Base-by-base conservation (phyloP, 176 grass and related monocot genomes). In the bread wheat (Triticum aestivum) region DNA sequence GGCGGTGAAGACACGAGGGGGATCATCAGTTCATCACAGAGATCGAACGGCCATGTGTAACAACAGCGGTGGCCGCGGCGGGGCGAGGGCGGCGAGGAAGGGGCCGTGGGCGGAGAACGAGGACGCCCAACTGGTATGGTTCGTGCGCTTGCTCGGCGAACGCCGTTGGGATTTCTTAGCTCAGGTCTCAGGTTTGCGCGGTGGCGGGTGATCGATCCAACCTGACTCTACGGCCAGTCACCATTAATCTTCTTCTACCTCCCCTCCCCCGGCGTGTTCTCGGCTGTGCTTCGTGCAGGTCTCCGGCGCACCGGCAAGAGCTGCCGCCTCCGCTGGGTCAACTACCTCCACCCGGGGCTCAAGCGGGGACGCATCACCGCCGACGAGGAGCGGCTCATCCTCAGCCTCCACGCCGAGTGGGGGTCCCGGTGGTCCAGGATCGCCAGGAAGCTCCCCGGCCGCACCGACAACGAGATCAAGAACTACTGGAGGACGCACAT, bases 171-270 rank as follows among this genome's bases (percentile, higher is more conserved):
- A 98, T 94, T 96, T 94, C 84, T 98, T 98, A 94, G 97, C 97
- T 86, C 93, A 98, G 94, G 97, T 96, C 66, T 98, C 97, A 98
- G 97, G 97, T 98, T 98, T 96, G 97, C 87, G 97, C 97, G 97
- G 97, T 98, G 97, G 97, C 79, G 97, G 97, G 97, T 93, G 93
- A 89, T 74, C 79, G 77, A 88, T 61, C 73, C 74, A 84, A 47
- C 45, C 37, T 44, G 61, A 80, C 37, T 76, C 73, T 59, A 63
- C 61, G 61, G 61, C 61, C 61, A 63, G 61, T 63, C 61, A 26
- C 74, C 74, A 77, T 77, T 77, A 77, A 77, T 29, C 27, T 2
- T 52, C 8, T 34, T 47, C 72, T 61, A 1, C 61, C 11, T 11
- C 38, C 1, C 1, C 10, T 27, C 9, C 74, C 34, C 74, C 33